Base-by-base conservation (phyloP, 176 grass and related monocot genomes). In the Cenchrus purpureus region DNA sequence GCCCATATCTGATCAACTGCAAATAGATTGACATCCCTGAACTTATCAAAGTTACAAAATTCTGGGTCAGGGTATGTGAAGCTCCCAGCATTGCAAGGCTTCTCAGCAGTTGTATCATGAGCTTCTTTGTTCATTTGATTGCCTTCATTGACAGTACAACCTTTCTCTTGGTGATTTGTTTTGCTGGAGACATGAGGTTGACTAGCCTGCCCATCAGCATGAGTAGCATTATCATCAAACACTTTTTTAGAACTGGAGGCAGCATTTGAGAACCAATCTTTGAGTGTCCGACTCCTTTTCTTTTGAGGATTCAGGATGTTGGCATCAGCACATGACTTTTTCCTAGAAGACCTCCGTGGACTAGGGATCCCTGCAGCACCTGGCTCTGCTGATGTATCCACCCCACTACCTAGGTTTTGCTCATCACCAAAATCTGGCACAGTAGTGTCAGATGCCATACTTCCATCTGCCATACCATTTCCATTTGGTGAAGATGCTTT, bases 1-100 rank as follows among this genome's bases (percentile, higher is more conserved):
- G 94, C 85, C 94, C 92, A 97, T 67, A 94, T 90, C 82, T 97
- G 94, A 88, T 88, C 92, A 73, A 67, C 85, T 31, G 76, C 71
- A 74, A 97, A 94, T 72, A 75, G 42, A 84, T n/a, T 90, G 12
- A 22, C 79, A 77, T 90, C 71, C 82, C 94, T 83, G 85, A 77
- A 37, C 37, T 46, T 82, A 68, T 90, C 85, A 34, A 97, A 97
- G 68, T 97, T 79, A 77, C 66, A 91, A 86, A 97, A 97, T 77
- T 97, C 92, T 48, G 94, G 85, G 19, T 97, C 94, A 62, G 85
- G 79, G 61, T 92, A 97, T 14, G 37, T 60, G 82, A 94, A 90
- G 53, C 85, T 58, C 29, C 44, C 45, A 19, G 59, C 51, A 91
- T 70, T 55, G 68, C 75, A 73, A 86, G 70, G 43, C 56, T 79